Evolutionary conservation across 2,329 filamentous ascomycete genomes (phyloP).

Genomic region (Microascus cirrosus): DNA sequence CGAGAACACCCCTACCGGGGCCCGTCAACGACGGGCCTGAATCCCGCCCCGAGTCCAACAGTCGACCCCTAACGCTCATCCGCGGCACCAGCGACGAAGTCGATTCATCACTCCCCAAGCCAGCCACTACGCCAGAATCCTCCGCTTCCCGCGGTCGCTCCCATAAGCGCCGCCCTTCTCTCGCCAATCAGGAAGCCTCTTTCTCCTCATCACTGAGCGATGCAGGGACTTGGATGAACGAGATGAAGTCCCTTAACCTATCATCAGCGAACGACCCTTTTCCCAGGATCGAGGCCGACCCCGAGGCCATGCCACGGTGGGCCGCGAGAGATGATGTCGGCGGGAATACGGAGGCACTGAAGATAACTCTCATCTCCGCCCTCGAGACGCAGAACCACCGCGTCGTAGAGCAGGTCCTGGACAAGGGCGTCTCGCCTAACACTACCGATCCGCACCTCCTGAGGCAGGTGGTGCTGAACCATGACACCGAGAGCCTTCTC

Average conservation of each 20-base stretch:
- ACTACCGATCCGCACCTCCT: conserved; percentile 34
- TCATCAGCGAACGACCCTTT: conserved; percentile 22
- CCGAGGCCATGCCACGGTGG: conserved; percentile 38
- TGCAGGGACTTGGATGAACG: conserved; percentile 12
- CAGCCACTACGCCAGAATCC: neutral
- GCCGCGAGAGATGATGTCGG: conserved; percentile 27
- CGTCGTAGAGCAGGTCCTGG: conserved; percentile 44
- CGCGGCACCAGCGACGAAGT: neutral
- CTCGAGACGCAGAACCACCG: conserved; percentile 46
- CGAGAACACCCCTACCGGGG: neutral
- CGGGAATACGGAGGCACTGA: conserved; percentile 21
- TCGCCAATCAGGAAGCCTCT: neutral
- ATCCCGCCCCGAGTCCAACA: neutral
- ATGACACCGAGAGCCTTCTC: conserved; percentile 41
- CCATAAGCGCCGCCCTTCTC: neutral
- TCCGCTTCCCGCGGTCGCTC: neutral
- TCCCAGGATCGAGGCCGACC: conserved; percentile 38
- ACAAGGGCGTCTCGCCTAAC: conserved; percentile 43
- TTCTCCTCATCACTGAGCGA: neutral
- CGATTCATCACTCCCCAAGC: neutral
- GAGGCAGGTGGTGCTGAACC: conserved; percentile 37
- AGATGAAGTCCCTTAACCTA: conserved; percentile 25
- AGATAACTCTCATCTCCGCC: conserved; percentile 37
- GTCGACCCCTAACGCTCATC: neutral
- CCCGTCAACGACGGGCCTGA: neutral